Evolutionary conservation across 306 rosid species (phyloP).

Genomic region (Quillaja saponaria): DNA sequence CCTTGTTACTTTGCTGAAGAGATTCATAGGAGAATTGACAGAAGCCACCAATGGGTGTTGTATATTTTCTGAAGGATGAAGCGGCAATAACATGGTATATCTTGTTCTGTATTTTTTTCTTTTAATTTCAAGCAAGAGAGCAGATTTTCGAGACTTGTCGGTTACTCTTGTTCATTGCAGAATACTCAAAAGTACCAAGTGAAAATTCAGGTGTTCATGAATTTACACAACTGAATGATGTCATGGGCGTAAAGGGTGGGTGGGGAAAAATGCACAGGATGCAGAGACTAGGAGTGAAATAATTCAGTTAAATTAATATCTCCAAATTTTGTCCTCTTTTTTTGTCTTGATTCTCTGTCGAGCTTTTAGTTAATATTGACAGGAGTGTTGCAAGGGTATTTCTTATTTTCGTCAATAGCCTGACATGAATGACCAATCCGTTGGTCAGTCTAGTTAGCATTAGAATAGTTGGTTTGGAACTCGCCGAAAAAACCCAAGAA

Average conservation of each 20-base stretch:
- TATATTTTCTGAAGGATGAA: slow-evolving; percentile 69
- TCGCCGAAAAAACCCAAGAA: too few relatives aligned
- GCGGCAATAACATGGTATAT: slow-evolving; percentile 70
- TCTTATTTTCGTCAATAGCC: too few relatives aligned
- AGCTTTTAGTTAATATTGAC: too few relatives aligned
- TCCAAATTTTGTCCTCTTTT: too few relatives aligned
- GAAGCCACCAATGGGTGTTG: slow-evolving; percentile 62
- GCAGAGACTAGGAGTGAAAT: too few relatives aligned
- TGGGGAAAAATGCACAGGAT: background rate
- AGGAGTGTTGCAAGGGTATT: too few relatives aligned
- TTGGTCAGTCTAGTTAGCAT: too few relatives aligned
- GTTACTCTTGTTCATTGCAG: slow-evolving; percentile 27
- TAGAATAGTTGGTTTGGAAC: too few relatives aligned
- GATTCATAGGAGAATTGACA: slow-evolving; percentile 59
- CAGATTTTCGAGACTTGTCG: slow-evolving; percentile 41
- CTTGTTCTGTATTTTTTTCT: slow-evolving; percentile 52
- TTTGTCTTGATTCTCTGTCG: too few relatives aligned
- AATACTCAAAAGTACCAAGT: slow-evolving; percentile 27
- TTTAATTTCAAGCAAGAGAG: slow-evolving; percentile 41
- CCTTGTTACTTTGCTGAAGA: slow-evolving; percentile 62
- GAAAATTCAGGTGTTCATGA: slow-evolving; percentile 39
- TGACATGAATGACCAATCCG: too few relatives aligned
- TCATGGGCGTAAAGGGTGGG: background rate
- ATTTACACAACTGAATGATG: background rate
- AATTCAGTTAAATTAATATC: too few relatives aligned